Percentiles rank a stretch among this genome's conserved stretches.
Evolutionary conservation across 495 filamentous ascomycete species (phyloP).

Genomic region (Xylaria acuta): DNA sequence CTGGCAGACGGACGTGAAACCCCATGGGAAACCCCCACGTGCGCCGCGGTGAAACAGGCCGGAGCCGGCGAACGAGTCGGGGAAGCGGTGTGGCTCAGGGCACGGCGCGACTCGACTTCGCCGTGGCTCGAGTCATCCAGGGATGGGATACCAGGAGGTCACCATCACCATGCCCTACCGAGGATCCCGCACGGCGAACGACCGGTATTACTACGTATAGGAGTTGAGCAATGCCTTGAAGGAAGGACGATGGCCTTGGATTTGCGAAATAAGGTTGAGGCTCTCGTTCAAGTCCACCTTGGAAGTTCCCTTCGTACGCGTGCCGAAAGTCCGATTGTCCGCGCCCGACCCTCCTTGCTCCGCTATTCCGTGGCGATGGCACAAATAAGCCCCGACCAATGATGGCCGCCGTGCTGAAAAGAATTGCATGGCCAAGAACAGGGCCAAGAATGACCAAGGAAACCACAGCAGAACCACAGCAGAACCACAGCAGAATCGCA

Average conservation of each 20-base stretch:
- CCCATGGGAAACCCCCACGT: constrained; percentile 26
- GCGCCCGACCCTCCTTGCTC: background rate
- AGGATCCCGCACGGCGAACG: background rate
- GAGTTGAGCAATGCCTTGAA: background rate
- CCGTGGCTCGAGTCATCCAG: background rate
- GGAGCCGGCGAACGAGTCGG: constrained; percentile 25
- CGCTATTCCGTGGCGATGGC: constrained; percentile 17
- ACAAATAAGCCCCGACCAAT: constrained; percentile 6
- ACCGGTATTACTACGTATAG: background rate
- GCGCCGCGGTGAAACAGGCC: constrained; percentile 26
- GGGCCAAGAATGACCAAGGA: background rate
- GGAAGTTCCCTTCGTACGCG: background rate
- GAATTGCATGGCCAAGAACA: background rate
- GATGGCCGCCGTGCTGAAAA: background rate
- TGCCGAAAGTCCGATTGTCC: constrained; percentile 9
- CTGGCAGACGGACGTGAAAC: background rate
- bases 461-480: background rate
- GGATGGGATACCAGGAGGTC: background rate
- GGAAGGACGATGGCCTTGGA: background rate
- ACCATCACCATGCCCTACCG: background rate
- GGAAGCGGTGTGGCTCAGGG: constrained; percentile 19
- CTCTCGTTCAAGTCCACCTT: background rate
- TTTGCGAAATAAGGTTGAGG: background rate
- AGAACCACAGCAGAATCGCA: background rate
- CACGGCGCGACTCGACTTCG: background rate